Evolutionary conservation across 78 protist genomes (phyloP).

Genomic region (Capsaspora owczarzaki): DNA sequence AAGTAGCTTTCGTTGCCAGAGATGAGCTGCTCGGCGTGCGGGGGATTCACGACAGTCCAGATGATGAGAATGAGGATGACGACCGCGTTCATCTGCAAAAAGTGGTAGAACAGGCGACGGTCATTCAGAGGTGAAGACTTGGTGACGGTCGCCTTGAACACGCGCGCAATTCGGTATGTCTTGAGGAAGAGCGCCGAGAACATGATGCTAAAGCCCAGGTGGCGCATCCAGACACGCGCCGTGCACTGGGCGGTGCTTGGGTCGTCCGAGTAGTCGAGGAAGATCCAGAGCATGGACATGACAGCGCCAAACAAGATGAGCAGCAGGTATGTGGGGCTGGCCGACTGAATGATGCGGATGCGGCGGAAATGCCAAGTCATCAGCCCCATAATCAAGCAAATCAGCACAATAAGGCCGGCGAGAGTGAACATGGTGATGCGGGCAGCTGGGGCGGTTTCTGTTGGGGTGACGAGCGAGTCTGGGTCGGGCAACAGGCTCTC

Average conservation of each 20-base stretch:
- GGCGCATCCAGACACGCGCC: background rate
- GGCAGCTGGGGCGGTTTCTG: background rate
- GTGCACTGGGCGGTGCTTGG: background rate
- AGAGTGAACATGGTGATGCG: no score
- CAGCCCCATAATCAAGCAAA: background rate
- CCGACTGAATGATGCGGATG: background rate
- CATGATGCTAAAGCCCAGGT: background rate
- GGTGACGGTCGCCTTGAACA: background rate
- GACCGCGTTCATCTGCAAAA: background rate
- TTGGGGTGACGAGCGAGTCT: background rate
- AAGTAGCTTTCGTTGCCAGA: background rate
- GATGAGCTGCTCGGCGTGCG: background rate
- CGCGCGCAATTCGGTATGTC: background rate
- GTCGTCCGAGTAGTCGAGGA: background rate
- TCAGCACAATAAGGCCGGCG: no score
- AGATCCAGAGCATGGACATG: background rate
- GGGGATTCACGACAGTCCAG: background rate
- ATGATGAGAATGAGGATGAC: background rate
- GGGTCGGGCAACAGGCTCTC: background rate
- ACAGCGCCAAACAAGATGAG: background rate
- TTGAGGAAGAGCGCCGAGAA: background rate
- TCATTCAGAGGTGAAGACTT: background rate
- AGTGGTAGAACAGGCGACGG: background rate
- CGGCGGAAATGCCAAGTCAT: background rate
- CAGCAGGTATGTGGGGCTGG: background rate